These are phyloP conservation scores for Torrubiella hemipterigena DNA, from an alignment of 2,329 filamentous ascomycete genomes.

Conservation along the genomic window DNA sequence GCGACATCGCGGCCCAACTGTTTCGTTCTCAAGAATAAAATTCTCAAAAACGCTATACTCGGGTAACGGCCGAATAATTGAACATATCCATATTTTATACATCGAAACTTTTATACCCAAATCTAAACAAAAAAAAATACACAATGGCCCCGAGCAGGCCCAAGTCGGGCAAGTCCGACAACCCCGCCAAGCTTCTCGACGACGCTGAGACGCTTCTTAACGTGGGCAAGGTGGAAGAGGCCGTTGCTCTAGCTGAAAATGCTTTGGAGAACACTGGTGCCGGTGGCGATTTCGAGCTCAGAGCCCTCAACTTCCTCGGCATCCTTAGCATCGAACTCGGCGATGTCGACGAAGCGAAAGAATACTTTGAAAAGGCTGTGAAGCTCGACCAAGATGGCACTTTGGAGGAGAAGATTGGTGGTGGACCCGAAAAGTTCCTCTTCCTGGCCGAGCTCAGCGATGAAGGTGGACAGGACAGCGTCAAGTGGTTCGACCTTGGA, in stretches of 20 bases:
- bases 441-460: conserved; percentile 86
- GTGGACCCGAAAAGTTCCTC: conserved; percentile 86
- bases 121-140: no score
- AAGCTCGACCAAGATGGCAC: conserved; percentile 65
- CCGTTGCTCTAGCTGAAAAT: conserved; percentile 24
- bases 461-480: conserved; percentile 53
- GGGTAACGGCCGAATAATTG: no score
- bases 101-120: no score
- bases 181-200: conserved; percentile 18
- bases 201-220: conserved; percentile 29
- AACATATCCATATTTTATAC: no score
- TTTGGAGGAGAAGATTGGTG: conserved; percentile 58
- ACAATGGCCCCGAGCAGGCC: conserved; percentile 30
- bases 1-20: conserved; percentile 3
- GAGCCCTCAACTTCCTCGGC: conserved; percentile 64
- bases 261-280: conserved; percentile 31
- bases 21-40: no score
- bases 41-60: no score
- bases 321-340: conserved; percentile 76
- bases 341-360: conserved; percentile 62
- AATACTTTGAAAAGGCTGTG: conserved; percentile 62
- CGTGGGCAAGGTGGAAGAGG: conserved; percentile 28
- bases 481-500: conserved; percentile 58
- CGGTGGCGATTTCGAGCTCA: conserved; percentile 40
- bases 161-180: conserved; percentile 19